Evolutionary conservation across 2,329 filamentous ascomycete genomes (phyloP).

Genomic region (Catunica adiposa): DNA sequence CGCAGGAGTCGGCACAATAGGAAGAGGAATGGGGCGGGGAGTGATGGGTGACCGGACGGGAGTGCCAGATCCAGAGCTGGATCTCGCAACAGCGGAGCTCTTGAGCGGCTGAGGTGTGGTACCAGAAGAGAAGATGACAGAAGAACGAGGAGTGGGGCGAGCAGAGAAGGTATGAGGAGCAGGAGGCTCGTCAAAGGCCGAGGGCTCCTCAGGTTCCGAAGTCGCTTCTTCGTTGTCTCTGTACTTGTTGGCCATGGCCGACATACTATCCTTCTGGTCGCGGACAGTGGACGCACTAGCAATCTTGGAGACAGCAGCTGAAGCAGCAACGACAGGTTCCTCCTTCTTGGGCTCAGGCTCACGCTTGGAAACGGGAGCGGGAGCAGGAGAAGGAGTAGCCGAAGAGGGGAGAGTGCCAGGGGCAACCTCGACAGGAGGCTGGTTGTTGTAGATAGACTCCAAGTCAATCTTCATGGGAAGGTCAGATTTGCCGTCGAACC

Average conservation of each 20-base stretch:
- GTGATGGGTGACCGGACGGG: slow-evolving; percentile 20
- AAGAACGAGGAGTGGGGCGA: slow-evolving; percentile 12
- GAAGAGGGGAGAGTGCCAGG: slow-evolving; percentile 20
- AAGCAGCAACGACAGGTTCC: slow-evolving; percentile 25
- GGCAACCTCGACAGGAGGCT: slow-evolving; percentile 59
- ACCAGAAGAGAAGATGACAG: slow-evolving; percentile 13
- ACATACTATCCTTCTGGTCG: slow-evolving; percentile 76
- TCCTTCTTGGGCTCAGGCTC: slow-evolving; percentile 14
- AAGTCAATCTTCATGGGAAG: slow-evolving; percentile 85
- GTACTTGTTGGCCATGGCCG: slow-evolving; percentile 71
- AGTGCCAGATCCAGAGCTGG: slow-evolving; percentile 16
- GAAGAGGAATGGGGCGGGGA: slow-evolving; percentile 19
- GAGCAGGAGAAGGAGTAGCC: slow-evolving; percentile 15
- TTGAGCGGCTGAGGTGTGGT: slow-evolving; percentile 14
- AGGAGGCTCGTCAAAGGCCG: slow-evolving; percentile 78
- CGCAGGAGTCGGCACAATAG: slow-evolving; percentile 19
- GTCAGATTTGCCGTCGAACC: slow-evolving; percentile 70
- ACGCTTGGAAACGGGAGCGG: slow-evolving; percentile 25
- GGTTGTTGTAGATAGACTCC: slow-evolving; percentile 78
- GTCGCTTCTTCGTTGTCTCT: slow-evolving; percentile 49
- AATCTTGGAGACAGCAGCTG: slow-evolving; percentile 20
- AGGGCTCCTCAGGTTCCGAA: slow-evolving; percentile 47
- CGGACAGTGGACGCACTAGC: slow-evolving; percentile 48
- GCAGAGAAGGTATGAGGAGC: slow-evolving; percentile 26
- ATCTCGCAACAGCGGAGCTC: slow-evolving; percentile 14